Evolutionary conservation across 2,329 filamentous ascomycete genomes (phyloP).

Genomic region (Coniochaeta sp.): DNA sequence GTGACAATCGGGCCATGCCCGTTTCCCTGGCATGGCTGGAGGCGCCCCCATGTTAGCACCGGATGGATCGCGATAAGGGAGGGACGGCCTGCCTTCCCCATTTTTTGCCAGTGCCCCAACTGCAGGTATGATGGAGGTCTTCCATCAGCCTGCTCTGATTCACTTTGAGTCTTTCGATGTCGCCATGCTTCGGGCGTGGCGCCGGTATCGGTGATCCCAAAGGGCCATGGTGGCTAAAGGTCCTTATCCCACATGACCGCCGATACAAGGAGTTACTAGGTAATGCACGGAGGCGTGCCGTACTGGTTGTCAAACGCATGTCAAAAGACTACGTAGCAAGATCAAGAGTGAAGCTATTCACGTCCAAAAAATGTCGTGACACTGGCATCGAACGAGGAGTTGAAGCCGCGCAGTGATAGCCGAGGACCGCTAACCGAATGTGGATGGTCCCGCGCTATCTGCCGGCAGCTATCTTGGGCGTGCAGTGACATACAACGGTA

Average conservation of each 20-base stretch:
- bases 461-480: too few relatives aligned
- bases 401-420: neutral
- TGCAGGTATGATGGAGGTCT: neutral
- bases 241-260: neutral
- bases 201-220: neutral
- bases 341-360: neutral
- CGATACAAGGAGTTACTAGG: neutral
- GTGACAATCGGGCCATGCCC: slow-evolving; percentile 67
- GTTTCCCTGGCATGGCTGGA: slow-evolving; percentile 46
- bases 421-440: neutral
- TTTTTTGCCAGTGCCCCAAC: neutral
- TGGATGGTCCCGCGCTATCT: neutral
- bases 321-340: neutral
- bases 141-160: neutral
- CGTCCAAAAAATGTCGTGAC: neutral
- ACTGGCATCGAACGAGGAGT: neutral
- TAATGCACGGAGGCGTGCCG: neutral
- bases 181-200: neutral
- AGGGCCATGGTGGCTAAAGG: neutral
- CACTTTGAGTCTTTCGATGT: neutral
- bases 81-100: neutral
- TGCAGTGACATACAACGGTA: too few relatives aligned
- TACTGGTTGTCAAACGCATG: neutral
- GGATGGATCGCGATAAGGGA: neutral
- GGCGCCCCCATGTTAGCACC: neutral